Base-by-base conservation (phyloP, 495 filamentous ascomycete species). In the Tuber umbilicatum region DNA sequence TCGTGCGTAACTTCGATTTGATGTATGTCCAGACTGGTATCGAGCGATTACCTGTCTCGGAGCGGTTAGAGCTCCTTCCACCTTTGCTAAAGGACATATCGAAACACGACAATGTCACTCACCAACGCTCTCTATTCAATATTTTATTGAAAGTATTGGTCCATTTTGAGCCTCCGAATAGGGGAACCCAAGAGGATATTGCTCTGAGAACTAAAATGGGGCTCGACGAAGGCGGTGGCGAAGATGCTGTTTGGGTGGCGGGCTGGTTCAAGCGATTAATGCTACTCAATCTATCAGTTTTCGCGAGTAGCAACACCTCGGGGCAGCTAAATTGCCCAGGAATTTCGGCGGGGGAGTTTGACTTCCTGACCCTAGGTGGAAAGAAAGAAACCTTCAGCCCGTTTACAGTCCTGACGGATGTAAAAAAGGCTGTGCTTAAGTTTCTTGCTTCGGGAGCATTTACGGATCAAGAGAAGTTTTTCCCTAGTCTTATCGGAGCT, bases 11-110 rank as follows among this genome's bases (percentile, higher is more conserved):
- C 81, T 93, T 97, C 83, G 95, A 97, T 85, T 83, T 98, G 71
- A 85, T 91, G 42, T 97, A 96, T 83, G 90, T 97, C 42, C 93
- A 96, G 79, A 92, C 95, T 82, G 94, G 94, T 45, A 85, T 97
- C 67, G 87, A 89, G 64, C 89, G 94, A 39, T 84, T 99, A 17
- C 70, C 79, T 38, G 76, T 81, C 6, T 64, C 70, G 71, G 90
- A 92, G 69, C 88, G 89, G 75, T 84, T 91, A 45, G 88, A 89
- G 16, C 85, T 97, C 35, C 83, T 97, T 10, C 89, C 94, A 17
- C 86, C 88, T 4, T 84, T 94, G 27, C 84, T 97, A 38, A 87
- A 89, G 78, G 92, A 90, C 55, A 91, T 97, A 64, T 87, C 88
- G 1, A 87, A 90, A 74, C 90, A 89, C 75, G 83, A 86, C n/a